Percentiles rank a stretch among this genome's conserved stretches.
Evolutionary conservation across 2,329 filamentous ascomycete species (phyloP).

Genomic region (Phaeosphaeria sp.): DNA sequence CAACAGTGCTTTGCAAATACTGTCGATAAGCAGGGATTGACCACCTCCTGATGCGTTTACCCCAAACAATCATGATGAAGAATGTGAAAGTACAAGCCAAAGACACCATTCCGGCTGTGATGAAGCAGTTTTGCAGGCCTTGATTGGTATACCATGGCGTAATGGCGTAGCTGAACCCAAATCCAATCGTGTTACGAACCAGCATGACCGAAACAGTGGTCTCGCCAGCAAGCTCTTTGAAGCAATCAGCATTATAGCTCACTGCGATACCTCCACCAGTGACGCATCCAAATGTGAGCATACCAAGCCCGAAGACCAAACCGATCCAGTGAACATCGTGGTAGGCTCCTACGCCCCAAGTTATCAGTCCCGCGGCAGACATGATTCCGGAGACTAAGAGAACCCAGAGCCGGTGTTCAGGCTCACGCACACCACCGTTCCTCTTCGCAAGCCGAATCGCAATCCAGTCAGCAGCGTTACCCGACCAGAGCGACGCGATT

Average conservation of each 20-base stretch:
- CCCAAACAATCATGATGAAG: background rate
- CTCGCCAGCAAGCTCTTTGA: conserved; percentile 48
- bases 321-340: conserved; percentile 57
- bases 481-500: conserved; percentile 1
- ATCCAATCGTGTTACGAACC: conserved; percentile 57
- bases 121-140: background rate
- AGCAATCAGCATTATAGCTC: background rate
- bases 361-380: conserved; percentile 51
- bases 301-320: conserved; percentile 53
- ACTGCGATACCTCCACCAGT: background rate
- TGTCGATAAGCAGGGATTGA: background rate
- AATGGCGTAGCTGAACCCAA: conserved; percentile 55
- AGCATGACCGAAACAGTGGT: conserved; percentile 54
- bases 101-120: background rate
- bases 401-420: conserved; percentile 47
- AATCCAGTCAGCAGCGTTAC: conserved; percentile 8
- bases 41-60: background rate
- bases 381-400: conserved; percentile 47
- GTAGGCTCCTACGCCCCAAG: conserved; percentile 59
- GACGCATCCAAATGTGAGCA: background rate
- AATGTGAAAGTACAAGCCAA: conserved; percentile 1
- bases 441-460: conserved; percentile 30
- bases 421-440: conserved; percentile 45
- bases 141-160: conserved; percentile 51
- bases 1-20: background rate